Evolutionary conservation across 164 flowering plant genomes (phyloP).

Genomic region (Piper longum): DNA sequence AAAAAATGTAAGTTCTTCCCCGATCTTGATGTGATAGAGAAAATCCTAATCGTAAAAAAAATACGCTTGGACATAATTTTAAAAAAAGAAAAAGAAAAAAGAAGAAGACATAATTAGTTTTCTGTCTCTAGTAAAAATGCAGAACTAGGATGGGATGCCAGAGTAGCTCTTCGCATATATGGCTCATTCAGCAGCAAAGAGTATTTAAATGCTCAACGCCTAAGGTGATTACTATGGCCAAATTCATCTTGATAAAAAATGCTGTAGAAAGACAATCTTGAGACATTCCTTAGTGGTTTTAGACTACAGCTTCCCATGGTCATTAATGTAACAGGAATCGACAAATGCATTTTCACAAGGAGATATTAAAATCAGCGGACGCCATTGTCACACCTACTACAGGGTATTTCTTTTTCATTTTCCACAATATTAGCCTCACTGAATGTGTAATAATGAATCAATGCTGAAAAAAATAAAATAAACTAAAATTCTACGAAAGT

Average conservation of each 20-base stretch:
- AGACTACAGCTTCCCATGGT: too few relatives aligned
- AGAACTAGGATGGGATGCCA: conserved; percentile 73
- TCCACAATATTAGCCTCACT: not conserved
- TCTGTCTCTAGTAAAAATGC: conserved; percentile 22
- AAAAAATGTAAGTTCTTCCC: conserved; percentile 40
- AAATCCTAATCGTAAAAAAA: not conserved
- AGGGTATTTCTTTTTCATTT: conserved; percentile 32
- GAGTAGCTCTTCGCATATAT: conserved; percentile 60
- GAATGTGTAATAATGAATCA: not conserved
- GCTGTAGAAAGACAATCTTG: too few relatives aligned
- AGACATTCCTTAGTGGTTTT: too few relatives aligned
- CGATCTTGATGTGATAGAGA: not conserved
- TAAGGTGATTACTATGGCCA: conserved; percentile 30
- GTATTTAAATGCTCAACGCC: conserved; percentile 79
- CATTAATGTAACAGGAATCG: conserved; percentile 37
- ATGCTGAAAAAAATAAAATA: not conserved
- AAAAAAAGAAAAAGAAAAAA: too few relatives aligned
- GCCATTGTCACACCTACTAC: conserved; percentile 86
- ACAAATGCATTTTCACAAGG: conserved; percentile 50
- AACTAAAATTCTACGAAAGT: too few relatives aligned
- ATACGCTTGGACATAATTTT: too few relatives aligned
- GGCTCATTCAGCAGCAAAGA: conserved; percentile 62
- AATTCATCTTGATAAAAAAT: not conserved
- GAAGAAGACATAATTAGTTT: not conserved
- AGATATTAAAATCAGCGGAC: conserved; percentile 64